Percentiles rank a stretch among this genome's conserved stretches.
Evolutionary conservation across 345 rosid genomes (phyloP).

Genomic region (Hypericum androsaemum): DNA sequence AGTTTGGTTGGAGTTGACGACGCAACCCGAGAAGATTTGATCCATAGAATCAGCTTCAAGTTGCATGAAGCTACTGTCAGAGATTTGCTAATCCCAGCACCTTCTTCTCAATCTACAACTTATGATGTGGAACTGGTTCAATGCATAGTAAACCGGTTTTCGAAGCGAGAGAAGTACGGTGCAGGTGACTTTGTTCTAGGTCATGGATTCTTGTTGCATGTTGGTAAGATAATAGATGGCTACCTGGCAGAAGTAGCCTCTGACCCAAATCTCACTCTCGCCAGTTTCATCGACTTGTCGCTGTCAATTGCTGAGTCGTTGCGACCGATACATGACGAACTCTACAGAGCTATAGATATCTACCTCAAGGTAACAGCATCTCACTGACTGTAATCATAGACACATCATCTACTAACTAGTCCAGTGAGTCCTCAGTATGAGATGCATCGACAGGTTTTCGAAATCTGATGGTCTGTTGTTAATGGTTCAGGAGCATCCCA

Average conservation of each 20-base stretch:
- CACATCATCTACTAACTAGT: too few species aligned
- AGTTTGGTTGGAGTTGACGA: conserved; percentile 52
- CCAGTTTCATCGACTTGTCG: conserved; percentile 47
- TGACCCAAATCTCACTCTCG: conserved; percentile 36
- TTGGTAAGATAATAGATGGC: conserved; percentile 65
- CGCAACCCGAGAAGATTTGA: conserved; percentile 37
- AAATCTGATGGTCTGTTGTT: conserved; percentile 1
- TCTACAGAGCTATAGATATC: conserved; percentile 73
- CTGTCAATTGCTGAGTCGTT: conserved; percentile 54
- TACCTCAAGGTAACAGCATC: conserved; percentile 54
- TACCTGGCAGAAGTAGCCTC: conserved; percentile 51
- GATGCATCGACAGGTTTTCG: not conserved
- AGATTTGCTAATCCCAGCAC: conserved; percentile 54
- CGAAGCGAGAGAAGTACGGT: conserved; percentile 30
- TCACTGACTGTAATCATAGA: not conserved
- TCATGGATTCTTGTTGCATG: conserved; percentile 37
- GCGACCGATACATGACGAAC: conserved; percentile 64
- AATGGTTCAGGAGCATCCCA: conserved; percentile 57
- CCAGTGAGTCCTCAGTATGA: too few species aligned
- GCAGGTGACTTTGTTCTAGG: conserved; percentile 33
- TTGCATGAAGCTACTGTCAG: conserved; percentile 61
- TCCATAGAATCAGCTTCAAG: conserved; percentile 48
- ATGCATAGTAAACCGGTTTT: conserved; percentile 37
- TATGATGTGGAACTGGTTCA: conserved; percentile 63
- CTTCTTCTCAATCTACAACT: conserved; percentile 28